Percentiles rank a stretch among this genome's conserved stretches.
These are phyloP conservation scores for Aspergillus sp. DNA, from an alignment of 2,329 filamentous ascomycete species.

Conservation along the genomic window DNA sequence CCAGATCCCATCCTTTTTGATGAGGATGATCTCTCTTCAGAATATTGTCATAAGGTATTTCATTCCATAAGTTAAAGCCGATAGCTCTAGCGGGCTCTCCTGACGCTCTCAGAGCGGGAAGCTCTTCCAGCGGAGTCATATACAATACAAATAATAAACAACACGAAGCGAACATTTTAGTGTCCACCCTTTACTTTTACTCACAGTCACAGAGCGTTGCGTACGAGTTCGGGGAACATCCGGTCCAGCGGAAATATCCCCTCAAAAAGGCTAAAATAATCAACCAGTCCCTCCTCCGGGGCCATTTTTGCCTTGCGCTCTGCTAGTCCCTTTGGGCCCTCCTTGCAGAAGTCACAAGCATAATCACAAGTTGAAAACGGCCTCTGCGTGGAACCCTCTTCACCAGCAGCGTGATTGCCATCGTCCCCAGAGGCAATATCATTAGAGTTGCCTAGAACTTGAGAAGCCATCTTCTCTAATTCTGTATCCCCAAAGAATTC, in stretches of 20 bases:
- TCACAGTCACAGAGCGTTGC: neutral
- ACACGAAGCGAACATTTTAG: neutral
- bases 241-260: constrained; percentile 15
- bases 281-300: constrained; percentile 14
- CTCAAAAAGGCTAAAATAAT: constrained; percentile 7
- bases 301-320: constrained; percentile 51
- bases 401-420: neutral
- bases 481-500: constrained; percentile 71
- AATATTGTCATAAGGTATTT: neutral
- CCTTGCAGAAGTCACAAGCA: constrained; percentile 78
- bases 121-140: neutral
- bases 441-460: constrained; percentile 14
- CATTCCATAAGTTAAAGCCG: neutral
- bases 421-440: constrained; percentile 31
- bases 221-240: constrained; percentile 15
- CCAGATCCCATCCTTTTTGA: neutral
- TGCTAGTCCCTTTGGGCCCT: constrained; percentile 56
- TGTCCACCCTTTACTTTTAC: neutral
- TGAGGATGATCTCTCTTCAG: neutral
- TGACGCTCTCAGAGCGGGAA: neutral
- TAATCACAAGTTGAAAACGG: constrained; percentile 60
- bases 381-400: neutral
- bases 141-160: neutral
- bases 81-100: neutral
- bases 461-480: constrained; percentile 33